Evolutionary conservation across 106 monocot genomes (phyloP).

Genomic region (Triglochin maritima): DNA sequence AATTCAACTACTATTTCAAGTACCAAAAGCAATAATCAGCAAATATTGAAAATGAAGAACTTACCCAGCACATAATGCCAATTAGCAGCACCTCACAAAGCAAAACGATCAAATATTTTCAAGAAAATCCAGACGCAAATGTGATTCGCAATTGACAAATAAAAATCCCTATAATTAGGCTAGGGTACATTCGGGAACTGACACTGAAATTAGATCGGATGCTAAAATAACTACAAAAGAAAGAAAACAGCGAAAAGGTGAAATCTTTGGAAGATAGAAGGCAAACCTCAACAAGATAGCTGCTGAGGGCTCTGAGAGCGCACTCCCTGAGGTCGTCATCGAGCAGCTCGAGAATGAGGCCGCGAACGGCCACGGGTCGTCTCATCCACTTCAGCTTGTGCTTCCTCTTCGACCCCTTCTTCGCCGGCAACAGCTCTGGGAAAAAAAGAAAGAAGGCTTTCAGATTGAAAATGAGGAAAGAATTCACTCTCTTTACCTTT

Average conservation of each 20-base stretch:
- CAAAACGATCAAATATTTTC: too few relatives aligned
- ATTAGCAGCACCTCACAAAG: too few relatives aligned
- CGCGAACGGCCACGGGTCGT: slow-evolving; percentile 36
- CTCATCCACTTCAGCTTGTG: slow-evolving; percentile 45
- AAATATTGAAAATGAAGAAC: too few relatives aligned
- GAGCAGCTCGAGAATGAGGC: slow-evolving; percentile 36
- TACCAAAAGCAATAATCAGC: too few relatives aligned
- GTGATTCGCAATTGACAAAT: too few relatives aligned
- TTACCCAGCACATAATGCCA: too few relatives aligned
- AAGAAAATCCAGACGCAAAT: not conserved
- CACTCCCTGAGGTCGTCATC: slow-evolving; percentile 36
- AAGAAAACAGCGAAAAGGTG: not conserved
- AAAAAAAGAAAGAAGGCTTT: not conserved
- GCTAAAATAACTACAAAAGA: not conserved
- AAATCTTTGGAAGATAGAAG: too few relatives aligned
- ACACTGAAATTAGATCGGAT: not conserved
- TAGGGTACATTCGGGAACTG: not conserved
- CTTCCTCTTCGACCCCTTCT: slow-evolving; percentile 22
- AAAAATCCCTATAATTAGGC: too few relatives aligned
- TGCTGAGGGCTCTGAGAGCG: slow-evolving; percentile 41
- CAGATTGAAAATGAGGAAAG: not conserved
- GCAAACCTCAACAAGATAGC: slow-evolving; percentile 35
- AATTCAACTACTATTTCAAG: too few relatives aligned
- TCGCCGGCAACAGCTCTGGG: slow-evolving; percentile 14
- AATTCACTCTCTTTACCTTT: slow-evolving; percentile 10